These are phyloP conservation scores for Globisporangium nodosum DNA, from an alignment of 352 stramenopile species.

Conservation along the genomic window DNA sequence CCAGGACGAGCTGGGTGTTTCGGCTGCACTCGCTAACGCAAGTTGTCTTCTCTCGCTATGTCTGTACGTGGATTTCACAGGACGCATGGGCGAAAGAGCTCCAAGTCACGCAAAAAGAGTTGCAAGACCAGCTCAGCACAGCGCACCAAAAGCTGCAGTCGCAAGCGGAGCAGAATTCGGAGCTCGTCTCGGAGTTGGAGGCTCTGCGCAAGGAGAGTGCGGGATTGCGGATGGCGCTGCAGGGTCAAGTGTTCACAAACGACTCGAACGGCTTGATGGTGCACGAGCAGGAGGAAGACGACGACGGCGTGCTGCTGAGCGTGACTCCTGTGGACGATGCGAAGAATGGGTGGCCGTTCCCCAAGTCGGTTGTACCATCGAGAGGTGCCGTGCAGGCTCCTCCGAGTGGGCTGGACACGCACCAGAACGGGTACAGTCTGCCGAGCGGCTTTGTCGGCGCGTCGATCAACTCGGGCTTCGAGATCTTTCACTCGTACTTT, in stretches of 20 bases:
- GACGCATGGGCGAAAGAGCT: conserved; percentile 82
- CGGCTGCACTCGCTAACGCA: not conserved
- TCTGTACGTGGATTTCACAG: conserved; percentile 20
- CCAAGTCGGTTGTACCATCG: not conserved
- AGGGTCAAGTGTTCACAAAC: conserved; percentile 77
- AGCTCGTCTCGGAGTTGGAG: conserved; percentile 63
- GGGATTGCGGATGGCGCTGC: conserved; percentile 43
- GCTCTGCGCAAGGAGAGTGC: conserved; percentile 59
- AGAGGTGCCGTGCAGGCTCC: not conserved
- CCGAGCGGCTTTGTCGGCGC: conserved; percentile 39
- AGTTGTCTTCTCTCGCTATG: not conserved
- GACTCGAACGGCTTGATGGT: conserved; percentile 53
- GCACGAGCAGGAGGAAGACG: conserved; percentile 69
- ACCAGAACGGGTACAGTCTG: conserved; percentile 8
- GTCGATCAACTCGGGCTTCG: conserved; percentile 65
- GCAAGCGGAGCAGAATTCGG: conserved; percentile 70
- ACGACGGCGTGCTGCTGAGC: conserved; percentile 72
- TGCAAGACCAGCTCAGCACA: conserved; percentile 60
- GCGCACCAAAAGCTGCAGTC: conserved; percentile 63
- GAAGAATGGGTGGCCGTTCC: not conserved
- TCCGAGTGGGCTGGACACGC: conserved; percentile 6
- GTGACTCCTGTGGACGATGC: conserved; percentile 42
- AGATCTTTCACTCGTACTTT: conserved; percentile 79
- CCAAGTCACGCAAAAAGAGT: conserved; percentile 69
- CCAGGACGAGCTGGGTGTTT: not conserved